Conservation (phyloP, 2,329 filamentous ascomycete genomes). For the Penicillium frequentans region DNA sequence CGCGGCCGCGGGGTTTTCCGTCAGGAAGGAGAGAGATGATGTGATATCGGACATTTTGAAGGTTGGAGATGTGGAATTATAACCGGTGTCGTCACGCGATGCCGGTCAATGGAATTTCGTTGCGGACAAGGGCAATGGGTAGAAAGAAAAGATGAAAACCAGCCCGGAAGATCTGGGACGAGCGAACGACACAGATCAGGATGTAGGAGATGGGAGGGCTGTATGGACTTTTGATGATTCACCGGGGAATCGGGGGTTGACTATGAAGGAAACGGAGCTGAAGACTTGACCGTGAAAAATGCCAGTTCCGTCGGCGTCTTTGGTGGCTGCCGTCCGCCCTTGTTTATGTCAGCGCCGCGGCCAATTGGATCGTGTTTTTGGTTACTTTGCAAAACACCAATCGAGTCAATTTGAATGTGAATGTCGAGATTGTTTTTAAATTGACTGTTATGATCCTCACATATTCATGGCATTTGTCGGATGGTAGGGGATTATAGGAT, state of each 20-base stretch:
- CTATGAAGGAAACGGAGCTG: conserved; percentile 21
- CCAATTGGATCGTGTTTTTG: not conserved
- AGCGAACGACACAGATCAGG: conserved; percentile 21
- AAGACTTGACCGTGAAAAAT: conserved; percentile 33
- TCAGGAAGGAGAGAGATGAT: conserved; percentile 63
- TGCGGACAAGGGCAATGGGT: conserved; percentile 24
- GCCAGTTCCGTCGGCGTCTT: conserved; percentile 33
- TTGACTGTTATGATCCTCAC: not conserved
- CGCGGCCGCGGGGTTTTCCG: conserved; percentile 70
- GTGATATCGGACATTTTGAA: conserved; percentile 43
- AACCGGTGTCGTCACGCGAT: conserved; percentile 27
- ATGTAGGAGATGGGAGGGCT: conserved; percentile 11
- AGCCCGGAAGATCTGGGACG: conserved; percentile 28
- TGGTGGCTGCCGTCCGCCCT: conserved; percentile 27
- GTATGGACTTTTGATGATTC: conserved; percentile 19
- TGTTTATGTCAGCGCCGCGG: conserved; percentile 16
- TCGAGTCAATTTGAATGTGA: not conserved
- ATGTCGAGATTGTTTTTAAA: not conserved
- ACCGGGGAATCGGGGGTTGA: conserved; percentile 20
- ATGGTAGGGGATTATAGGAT: not conserved
- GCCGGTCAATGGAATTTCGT: conserved; percentile 22
- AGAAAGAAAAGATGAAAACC: conserved; percentile 26
- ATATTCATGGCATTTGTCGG: not conserved
- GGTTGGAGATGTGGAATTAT: conserved; percentile 12
- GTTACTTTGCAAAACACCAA: not conserved